phyloP scores from a whole-genome alignment of 1,284 basidiomycete genomes.

The Trametes sp. region DNA sequence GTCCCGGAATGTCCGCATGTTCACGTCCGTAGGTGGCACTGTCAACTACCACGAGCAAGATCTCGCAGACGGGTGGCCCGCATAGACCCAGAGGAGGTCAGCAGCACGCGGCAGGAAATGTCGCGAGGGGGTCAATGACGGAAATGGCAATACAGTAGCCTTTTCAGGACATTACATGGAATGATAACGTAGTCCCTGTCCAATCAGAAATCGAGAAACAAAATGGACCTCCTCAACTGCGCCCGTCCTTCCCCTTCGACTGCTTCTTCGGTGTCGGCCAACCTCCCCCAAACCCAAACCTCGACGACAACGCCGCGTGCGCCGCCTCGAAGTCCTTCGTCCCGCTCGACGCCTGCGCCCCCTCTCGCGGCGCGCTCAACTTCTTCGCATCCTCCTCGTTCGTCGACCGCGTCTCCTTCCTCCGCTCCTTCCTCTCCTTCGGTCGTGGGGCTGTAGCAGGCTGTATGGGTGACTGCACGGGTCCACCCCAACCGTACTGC shows the following conservation, averaged over 20 bases:
- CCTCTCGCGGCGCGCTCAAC: too few species aligned
- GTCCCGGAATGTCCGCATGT: not conserved
- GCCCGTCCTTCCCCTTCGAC: slow-evolving; percentile 5
- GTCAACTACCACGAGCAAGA: not conserved
- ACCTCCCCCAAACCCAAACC: slow-evolving; percentile 15
- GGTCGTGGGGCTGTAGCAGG: not conserved
- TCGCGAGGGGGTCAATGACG: not conserved
- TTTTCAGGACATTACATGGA: slow-evolving; percentile 2
- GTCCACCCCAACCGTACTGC: slow-evolving; percentile 19
- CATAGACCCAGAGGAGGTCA: not conserved
- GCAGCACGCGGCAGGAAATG: too few species aligned
- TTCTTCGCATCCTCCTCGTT: not conserved
- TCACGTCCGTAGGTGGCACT: not conserved
- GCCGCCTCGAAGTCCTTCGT: slow-evolving; percentile 14
- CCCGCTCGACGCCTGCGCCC: not conserved
- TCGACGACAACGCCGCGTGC: slow-evolving; percentile 15
- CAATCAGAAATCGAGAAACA: not conserved
- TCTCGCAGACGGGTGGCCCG: not conserved
- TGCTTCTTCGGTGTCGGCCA: not conserved
- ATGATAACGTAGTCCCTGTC: not conserved
- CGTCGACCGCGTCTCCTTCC: slow-evolving; percentile 7
- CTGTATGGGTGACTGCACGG: not conserved
- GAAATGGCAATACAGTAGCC: not conserved
- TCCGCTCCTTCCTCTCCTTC: slow-evolving; percentile 8
- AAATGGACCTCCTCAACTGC: not conserved